These are phyloP conservation scores for Corallochytrium limacisporum DNA, from an alignment of 78 protist species.

Conservation along the genomic window DNA sequence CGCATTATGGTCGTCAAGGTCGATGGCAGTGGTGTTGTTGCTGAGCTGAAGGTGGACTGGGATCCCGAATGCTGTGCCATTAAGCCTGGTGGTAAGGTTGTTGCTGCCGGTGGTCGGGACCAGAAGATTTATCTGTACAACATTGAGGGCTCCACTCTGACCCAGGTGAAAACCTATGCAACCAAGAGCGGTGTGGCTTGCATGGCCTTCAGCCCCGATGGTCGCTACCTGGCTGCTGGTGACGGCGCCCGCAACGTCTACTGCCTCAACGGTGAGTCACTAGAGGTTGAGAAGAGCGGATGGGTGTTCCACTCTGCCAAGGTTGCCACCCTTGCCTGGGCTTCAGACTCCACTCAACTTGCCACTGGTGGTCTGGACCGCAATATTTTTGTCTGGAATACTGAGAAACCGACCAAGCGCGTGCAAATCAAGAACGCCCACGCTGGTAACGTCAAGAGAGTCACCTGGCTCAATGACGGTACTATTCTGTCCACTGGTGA, in stretches of 20 bases:
- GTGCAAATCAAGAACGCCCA: constrained; percentile 37
- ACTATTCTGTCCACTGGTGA: constrained; percentile 37
- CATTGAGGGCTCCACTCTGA: neutral
- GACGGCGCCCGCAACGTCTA: constrained; percentile 37
- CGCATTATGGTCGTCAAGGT: no score
- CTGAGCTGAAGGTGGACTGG: no score
- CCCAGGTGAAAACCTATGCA: neutral
- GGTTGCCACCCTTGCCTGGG: constrained; percentile 56
- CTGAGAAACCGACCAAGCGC: constrained; percentile 24
- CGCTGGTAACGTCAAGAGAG: constrained; percentile 37
- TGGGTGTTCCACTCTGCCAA: constrained; percentile 68
- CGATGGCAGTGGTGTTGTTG: no score
- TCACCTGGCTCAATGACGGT: constrained; percentile 6
- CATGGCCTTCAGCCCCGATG: constrained; percentile 60
- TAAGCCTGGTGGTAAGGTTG: neutral
- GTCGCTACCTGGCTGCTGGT: constrained; percentile 53
- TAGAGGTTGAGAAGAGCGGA: constrained; percentile 7
- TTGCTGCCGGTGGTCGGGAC: neutral
- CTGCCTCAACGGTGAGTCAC: constrained; percentile 32
- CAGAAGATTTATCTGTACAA: neutral
- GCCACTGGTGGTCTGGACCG: constrained; percentile 56
- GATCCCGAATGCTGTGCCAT: no score
- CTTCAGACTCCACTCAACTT: constrained; percentile 30
- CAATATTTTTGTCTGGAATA: constrained; percentile 48
- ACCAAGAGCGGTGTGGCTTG: constrained; percentile 41